Evolutionary conservation across 768 basidiomycete species (phyloP).

Genomic region (Nidula microcarpa): DNA sequence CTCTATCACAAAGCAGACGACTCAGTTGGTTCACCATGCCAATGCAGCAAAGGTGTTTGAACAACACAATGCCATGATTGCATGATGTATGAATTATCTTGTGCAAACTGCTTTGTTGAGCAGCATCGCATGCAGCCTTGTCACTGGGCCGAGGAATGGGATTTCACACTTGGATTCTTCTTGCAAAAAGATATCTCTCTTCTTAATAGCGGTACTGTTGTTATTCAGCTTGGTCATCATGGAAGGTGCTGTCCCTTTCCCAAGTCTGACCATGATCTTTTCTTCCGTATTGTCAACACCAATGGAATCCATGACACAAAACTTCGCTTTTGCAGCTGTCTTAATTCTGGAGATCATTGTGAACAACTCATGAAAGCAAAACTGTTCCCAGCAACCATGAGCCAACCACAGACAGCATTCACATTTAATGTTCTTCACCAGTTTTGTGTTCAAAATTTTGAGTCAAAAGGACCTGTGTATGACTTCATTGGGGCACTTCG

Average conservation of each 20-base stretch:
- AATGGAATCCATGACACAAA: slow-evolving; percentile 14
- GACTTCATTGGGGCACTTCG: slow-evolving; percentile 16
- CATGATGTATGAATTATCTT: slow-evolving; percentile 2
- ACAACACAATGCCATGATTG: slow-evolving; percentile 13
- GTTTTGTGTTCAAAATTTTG: slow-evolving; percentile 18
- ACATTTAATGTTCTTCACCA: slow-evolving; percentile 11
- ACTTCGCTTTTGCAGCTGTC: slow-evolving; percentile 15
- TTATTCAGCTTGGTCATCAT: slow-evolving; percentile 15
- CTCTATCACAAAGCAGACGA: no score
- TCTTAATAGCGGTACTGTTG: slow-evolving; percentile 3
- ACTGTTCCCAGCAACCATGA: slow-evolving; percentile 19
- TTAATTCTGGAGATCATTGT: neutral
- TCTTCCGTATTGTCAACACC: slow-evolving; percentile 12
- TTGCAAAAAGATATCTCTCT: slow-evolving; percentile 15
- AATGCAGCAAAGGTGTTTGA: no score
- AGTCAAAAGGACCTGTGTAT: slow-evolving; percentile 16
- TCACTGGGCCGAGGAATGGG: slow-evolving; percentile 23
- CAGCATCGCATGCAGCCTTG: slow-evolving; percentile 11
- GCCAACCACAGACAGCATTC: slow-evolving; percentile 14
- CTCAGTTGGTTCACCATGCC: no score
- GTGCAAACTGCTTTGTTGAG: slow-evolving; percentile 15
- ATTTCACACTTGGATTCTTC: slow-evolving; percentile 8
- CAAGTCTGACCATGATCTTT: neutral
- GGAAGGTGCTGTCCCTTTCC: slow-evolving; percentile 7
- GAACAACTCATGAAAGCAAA: slow-evolving; percentile 13